A percentile compares a stretch with the other conserved stretches of the same genome.
phyloP scores from a whole-genome alignment of 768 basidiomycete genomes.

The Hydnomerulius pinastri region DNA sequence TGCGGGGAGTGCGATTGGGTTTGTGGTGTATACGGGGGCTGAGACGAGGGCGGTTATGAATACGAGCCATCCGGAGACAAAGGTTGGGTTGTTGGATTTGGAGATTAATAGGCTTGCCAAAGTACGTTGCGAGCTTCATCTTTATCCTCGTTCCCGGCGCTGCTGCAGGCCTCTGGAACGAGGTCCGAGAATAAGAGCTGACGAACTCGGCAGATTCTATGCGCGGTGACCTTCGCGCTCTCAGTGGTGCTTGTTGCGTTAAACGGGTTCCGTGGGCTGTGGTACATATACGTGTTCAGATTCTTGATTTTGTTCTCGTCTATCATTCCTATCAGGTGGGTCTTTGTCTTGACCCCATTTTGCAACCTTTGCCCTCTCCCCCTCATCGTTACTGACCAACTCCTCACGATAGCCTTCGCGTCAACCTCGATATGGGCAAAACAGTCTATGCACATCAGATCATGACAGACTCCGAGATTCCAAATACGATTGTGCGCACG shows the following conservation, averaged over 20 bases:
- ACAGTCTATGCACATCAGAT: conserved; percentile 97
- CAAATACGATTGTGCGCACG: conserved; percentile 95
- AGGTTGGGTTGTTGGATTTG: conserved; percentile 86
- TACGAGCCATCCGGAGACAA: conserved; percentile 94
- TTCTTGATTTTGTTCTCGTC: conserved; percentile 98
- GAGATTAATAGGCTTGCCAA: conserved; percentile 97
- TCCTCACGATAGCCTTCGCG: conserved; percentile 74
- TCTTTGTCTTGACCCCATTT: conserved; percentile 1
- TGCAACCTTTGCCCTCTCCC: background rate
- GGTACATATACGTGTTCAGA: conserved; percentile 96
- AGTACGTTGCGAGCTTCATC: conserved; percentile 43
- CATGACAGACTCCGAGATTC: conserved; percentile 91
- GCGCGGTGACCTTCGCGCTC: conserved; percentile 89
- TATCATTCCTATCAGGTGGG: conserved; percentile 97
- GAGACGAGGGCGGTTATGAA: conserved; percentile 99
- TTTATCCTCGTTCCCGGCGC: too few species aligned
- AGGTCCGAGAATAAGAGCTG: too few species aligned
- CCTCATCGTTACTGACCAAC: background rate
- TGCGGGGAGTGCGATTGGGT: conserved; percentile 89
- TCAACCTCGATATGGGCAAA: conserved; percentile 99
- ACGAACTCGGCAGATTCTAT: conserved; percentile 68
- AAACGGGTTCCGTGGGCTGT: conserved; percentile 93
- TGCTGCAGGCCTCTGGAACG: too few species aligned
- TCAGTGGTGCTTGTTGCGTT: conserved; percentile 91
- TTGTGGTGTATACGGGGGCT: conserved; percentile 91